These are phyloP conservation scores for Heritiera littoralis DNA, from an alignment of 345 rosid genomes.

Conservation along the genomic window DNA sequence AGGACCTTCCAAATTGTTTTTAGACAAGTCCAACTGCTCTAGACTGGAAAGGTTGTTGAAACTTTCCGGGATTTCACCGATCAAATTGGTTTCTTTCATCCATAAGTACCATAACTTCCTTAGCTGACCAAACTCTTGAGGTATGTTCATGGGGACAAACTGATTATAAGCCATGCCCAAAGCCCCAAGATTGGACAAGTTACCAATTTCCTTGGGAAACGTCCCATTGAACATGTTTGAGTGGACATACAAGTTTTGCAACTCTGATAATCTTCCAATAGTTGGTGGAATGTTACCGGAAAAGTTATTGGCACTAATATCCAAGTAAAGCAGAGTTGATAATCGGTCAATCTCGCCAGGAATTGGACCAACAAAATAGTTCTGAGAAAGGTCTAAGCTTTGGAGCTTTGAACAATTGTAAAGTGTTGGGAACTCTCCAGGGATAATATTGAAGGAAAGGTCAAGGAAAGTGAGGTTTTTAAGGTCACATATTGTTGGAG, in stretches of 20 bases:
- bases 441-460: constrained; percentile 49
- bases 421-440: constrained; percentile 65
- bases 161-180: constrained; percentile 49
- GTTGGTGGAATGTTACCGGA: constrained; percentile 64
- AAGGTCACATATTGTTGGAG: constrained; percentile 63
- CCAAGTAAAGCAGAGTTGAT: constrained; percentile 46
- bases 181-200: constrained; percentile 55
- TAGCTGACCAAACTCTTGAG: constrained; percentile 56
- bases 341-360: constrained; percentile 61
- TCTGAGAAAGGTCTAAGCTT: constrained; percentile 59
- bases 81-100: constrained; percentile 51
- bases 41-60: constrained; percentile 51
- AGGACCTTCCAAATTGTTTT: constrained; percentile 53
- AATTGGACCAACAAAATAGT: constrained; percentile 61
- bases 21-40: constrained; percentile 45
- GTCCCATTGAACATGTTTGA: constrained; percentile 63
- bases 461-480: constrained; percentile 47
- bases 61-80: constrained; percentile 61
- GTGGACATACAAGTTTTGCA: constrained; percentile 41
- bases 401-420: constrained; percentile 66
- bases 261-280: constrained; percentile 46
- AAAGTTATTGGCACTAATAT: constrained; percentile 59
- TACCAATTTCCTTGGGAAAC: constrained; percentile 75
- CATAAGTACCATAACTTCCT: constrained; percentile 52
- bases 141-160: constrained; percentile 59